phyloP scores from a whole-genome alignment of 441 rosid genomes.

The Croton setiger region DNA sequence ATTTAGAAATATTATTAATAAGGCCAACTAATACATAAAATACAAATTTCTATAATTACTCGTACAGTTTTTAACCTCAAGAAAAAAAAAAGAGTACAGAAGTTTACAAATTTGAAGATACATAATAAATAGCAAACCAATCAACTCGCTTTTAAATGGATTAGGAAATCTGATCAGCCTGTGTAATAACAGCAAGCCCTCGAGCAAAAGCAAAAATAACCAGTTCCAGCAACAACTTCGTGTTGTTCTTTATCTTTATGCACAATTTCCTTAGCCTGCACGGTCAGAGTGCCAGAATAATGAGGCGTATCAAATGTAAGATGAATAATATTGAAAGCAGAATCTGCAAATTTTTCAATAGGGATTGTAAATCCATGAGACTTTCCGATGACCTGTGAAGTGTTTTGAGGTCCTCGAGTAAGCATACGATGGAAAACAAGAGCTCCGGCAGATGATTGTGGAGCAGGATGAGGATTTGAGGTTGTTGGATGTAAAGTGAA shows the following conservation, averaged over 20 bases:
- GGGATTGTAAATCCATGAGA: constrained; percentile 85
- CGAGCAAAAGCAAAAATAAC: constrained; percentile 80
- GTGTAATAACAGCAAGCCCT: constrained; percentile 56
- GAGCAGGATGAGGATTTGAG: constrained; percentile 17
- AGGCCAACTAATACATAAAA: too few relatives aligned
- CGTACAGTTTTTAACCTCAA: too few relatives aligned
- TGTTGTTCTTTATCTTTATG: constrained; percentile 43
- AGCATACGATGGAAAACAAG: constrained; percentile 56
- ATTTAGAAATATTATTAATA: too few relatives aligned
- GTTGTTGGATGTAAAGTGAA: constrained; percentile 68
- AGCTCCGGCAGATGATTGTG: constrained; percentile 33
- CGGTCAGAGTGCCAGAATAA: constrained; percentile 57
- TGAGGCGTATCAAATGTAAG: constrained; percentile 55
- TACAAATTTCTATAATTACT: too few relatives aligned
- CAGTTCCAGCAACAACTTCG: constrained; percentile 73
- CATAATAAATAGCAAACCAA: too few relatives aligned
- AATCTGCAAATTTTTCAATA: constrained; percentile 47
- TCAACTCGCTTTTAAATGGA: not conserved
- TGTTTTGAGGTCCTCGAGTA: constrained; percentile 66
- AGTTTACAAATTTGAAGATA: too few relatives aligned
- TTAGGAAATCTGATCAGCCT: constrained; percentile 40
- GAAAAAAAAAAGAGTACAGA: too few relatives aligned
- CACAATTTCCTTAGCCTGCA: constrained; percentile 47
- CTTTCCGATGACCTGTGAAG: constrained; percentile 58
- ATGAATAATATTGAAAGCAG: constrained; percentile 62